Percentiles rank a stretch among this genome's conserved stretches.
phyloP scores from a whole-genome alignment of 208 protist species.

The Strigomonas culicis region DNA sequence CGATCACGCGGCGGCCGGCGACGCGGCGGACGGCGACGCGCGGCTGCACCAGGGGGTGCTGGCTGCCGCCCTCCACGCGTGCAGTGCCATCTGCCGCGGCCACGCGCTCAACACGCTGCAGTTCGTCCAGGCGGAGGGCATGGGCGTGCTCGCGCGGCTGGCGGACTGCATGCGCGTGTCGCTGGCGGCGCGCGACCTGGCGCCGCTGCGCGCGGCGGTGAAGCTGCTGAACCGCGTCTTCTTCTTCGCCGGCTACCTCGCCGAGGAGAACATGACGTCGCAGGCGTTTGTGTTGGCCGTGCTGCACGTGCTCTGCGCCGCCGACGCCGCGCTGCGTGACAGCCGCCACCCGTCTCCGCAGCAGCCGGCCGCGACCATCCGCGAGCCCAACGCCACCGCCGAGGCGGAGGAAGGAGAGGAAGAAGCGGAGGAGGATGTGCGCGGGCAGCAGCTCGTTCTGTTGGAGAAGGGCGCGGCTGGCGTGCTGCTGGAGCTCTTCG shows the following conservation, averaged over 20 bases:
- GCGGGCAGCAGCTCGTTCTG: background rate
- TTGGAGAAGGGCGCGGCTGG: background rate
- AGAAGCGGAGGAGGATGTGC: background rate
- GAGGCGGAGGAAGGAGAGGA: background rate
- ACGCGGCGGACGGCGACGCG: conserved; percentile 15
- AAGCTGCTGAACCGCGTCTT: conserved; percentile 9
- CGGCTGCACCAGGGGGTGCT: conserved; percentile 16
- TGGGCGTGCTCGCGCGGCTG: conserved; percentile 10
- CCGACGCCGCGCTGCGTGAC: background rate
- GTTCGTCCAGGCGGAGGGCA: conserved; percentile 27
- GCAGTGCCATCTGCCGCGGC: conserved; percentile 51
- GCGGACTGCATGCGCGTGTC: background rate
- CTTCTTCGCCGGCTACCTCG: conserved; percentile 40
- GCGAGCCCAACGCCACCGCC: background rate
- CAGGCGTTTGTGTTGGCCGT: conserved; percentile 15
- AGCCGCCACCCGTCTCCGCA: background rate
- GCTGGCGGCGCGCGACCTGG: background rate
- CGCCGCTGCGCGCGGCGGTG: background rate
- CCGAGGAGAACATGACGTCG: conserved; percentile 21
- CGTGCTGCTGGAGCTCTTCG: background rate
- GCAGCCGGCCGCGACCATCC: background rate
- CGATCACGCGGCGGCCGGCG: background rate
- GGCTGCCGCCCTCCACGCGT: conserved; percentile 41
- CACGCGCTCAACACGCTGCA: conserved; percentile 22
- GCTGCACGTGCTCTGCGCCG: conserved; percentile 6